A percentile compares a stretch with the other conserved stretches of the same genome.
Conservation (phyloP, 331 rosid genomes). For the Malus hybrid region DNA sequence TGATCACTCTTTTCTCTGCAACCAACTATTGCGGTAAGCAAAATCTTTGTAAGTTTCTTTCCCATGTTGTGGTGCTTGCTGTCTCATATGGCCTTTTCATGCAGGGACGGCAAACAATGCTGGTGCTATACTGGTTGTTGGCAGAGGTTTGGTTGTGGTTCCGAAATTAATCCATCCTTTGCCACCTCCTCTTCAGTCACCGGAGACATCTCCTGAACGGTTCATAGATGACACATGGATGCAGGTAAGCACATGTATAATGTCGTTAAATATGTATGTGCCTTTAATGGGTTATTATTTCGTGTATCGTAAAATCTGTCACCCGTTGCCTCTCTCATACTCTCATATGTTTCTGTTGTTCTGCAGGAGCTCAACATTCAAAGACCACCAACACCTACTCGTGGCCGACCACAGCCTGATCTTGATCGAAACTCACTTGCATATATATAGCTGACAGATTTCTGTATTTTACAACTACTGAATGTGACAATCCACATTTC, state of each 20-base stretch:
- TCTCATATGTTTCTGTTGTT: not conserved
- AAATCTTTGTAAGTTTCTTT: slow-evolving; percentile 2
- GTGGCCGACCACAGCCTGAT: slow-evolving; percentile 98
- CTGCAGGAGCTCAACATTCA: slow-evolving; percentile 90
- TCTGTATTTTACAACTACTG: slow-evolving; percentile 13
- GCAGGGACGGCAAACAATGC: slow-evolving; percentile 98
- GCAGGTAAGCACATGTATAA: slow-evolving; percentile 54
- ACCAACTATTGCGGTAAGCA: slow-evolving; percentile 94
- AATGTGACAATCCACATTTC: slow-evolving; percentile 14
- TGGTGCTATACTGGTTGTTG: slow-evolving; percentile 93
- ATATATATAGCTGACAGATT: slow-evolving; percentile 49
- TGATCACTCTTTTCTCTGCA: slow-evolving; percentile 95
- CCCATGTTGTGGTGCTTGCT: not conserved
- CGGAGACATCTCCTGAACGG: slow-evolving; percentile 93
- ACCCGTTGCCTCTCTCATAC: not conserved
- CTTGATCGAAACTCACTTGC: slow-evolving; percentile 96
- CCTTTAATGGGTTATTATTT: not conserved
- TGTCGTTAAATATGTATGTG: not conserved
- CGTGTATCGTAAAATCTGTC: no score
- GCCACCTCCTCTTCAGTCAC: slow-evolving; percentile 98
- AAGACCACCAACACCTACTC: slow-evolving; percentile 98
- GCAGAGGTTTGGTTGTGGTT: slow-evolving; percentile 98
- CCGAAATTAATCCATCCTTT: slow-evolving; percentile 95
- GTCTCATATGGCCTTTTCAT: slow-evolving; percentile 20
- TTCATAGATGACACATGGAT: slow-evolving; percentile 88